Conservation (phyloP, 2,329 filamentous ascomycete species). For the Diaporthe eres region DNA sequence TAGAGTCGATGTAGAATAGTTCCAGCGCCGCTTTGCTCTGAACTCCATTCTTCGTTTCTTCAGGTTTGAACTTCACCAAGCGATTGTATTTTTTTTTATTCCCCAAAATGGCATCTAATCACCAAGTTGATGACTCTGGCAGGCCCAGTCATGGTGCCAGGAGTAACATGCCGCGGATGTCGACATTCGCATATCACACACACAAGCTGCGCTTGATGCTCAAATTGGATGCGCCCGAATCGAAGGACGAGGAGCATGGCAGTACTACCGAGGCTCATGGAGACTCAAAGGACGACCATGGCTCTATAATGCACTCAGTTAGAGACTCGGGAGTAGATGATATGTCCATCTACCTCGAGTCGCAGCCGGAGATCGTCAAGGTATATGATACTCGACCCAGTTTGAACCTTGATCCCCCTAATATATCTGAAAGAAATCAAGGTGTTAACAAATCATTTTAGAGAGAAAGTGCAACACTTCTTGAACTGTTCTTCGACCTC, state of each 20-base stretch:
- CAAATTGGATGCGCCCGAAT: not conserved
- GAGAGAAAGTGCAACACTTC: conserved; percentile 16
- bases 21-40: not conserved
- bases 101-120: not conserved
- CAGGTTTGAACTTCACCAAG: not conserved
- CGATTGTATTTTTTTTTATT: not conserved
- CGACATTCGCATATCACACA: conserved; percentile 15
- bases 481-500: conserved; percentile 27
- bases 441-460: not conserved
- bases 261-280: not conserved
- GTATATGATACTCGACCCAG: not conserved
- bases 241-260: conserved; percentile 3
- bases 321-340: not conserved
- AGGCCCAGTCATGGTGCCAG: not conserved
- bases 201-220: conserved; percentile 29
- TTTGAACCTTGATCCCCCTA: not conserved
- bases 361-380: conserved; percentile 12
- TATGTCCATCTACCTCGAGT: conserved; percentile 26
- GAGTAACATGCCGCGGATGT: conserved; percentile 6
- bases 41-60: not conserved
- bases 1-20: conserved; percentile 2
- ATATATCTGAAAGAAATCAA: not conserved
- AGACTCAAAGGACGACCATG: conserved; percentile 9
- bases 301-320: conserved; percentile 4
- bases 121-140: not conserved